Conservation (phyloP, 1,284 basidiomycete species). For the Moesziomyces antarcticus region DNA sequence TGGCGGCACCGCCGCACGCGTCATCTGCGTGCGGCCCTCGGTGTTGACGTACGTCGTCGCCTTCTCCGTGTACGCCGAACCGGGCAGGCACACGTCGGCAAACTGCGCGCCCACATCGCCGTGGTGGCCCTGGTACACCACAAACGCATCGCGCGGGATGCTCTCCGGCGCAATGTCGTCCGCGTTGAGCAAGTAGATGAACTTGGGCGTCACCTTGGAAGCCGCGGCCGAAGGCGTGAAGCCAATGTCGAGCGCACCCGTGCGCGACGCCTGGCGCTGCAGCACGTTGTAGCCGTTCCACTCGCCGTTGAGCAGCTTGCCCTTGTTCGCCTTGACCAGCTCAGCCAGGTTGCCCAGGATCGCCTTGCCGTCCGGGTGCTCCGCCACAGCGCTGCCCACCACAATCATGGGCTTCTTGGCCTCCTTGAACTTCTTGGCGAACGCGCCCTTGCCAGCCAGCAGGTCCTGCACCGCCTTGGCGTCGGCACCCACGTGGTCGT, state of each 20-base stretch:
- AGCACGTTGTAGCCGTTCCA: slow-evolving; percentile 97
- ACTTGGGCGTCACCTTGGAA: slow-evolving; percentile 84
- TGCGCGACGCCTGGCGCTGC: slow-evolving; percentile 87
- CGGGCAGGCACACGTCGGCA: slow-evolving; percentile 94
- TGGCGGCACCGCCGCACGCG: slow-evolving; percentile 90
- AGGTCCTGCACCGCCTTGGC: slow-evolving; percentile 83
- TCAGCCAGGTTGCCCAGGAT: slow-evolving; percentile 82
- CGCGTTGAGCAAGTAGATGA: slow-evolving; percentile 95
- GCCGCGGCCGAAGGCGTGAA: slow-evolving; percentile 86
- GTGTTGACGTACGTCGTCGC: slow-evolving; percentile 95
- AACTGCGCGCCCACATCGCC: slow-evolving; percentile 96
- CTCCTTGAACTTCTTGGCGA: slow-evolving; percentile 86
- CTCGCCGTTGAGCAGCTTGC: slow-evolving; percentile 81
- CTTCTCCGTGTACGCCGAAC: slow-evolving; percentile 96
- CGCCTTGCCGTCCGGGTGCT: slow-evolving; percentile 86
- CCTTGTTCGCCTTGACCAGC: slow-evolving; percentile 76
- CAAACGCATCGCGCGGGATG: slow-evolving; percentile 94
- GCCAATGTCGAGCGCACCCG: slow-evolving; percentile 95
- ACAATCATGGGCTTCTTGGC: slow-evolving; percentile 96
- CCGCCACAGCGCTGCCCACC: slow-evolving; percentile 85
- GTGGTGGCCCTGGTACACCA: slow-evolving; percentile 99
- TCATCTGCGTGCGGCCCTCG: slow-evolving; percentile 91
- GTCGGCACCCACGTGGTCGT: slow-evolving; percentile 86
- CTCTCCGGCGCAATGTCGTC: slow-evolving; percentile 90
- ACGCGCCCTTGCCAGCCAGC: slow-evolving; percentile 77